A percentile compares a stretch with the other conserved stretches of the same genome.
Evolutionary conservation across 1,284 basidiomycete species (phyloP).

Genomic region (Austroboletus novae-zelandiae): DNA sequence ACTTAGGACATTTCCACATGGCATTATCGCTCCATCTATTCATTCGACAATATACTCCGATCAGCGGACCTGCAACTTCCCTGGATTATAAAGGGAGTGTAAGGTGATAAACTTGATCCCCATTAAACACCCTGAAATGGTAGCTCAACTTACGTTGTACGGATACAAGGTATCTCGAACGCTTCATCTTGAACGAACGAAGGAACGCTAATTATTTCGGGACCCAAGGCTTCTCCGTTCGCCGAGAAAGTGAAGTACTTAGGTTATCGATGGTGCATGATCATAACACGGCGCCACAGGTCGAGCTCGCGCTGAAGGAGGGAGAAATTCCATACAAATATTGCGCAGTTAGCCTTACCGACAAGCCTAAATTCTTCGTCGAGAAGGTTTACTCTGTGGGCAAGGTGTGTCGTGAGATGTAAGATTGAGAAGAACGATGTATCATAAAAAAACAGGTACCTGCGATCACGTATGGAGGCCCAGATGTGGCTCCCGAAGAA

Average conservation of each 20-base stretch:
- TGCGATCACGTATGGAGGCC: constrained; percentile 57
- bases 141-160: constrained; percentile 10
- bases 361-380: constrained; percentile 63
- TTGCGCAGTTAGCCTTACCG: constrained; percentile 50
- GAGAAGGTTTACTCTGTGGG: constrained; percentile 56
- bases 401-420: constrained; percentile 43
- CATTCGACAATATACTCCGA: too few species aligned
- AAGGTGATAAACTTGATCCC: background rate
- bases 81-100: too few species aligned
- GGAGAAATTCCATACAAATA: constrained; percentile 45
- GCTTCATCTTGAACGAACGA: background rate
- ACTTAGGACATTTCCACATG: too few species aligned
- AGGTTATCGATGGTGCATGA: background rate
- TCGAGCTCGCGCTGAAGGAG: constrained; percentile 58
- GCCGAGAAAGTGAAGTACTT: constrained; percentile 6
- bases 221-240: constrained; percentile 5
- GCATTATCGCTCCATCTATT: too few species aligned
- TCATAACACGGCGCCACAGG: constrained; percentile 28
- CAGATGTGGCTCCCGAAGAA: constrained; percentile 46
- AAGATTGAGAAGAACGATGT: background rate
- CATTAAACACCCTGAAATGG: background rate
- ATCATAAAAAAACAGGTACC: constrained; percentile 24
- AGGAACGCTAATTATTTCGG: background rate
- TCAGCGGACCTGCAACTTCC: too few species aligned
- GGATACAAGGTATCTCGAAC: constrained; percentile 1